Evolutionary conservation across 169 alveolate species (phyloP).

Genomic region (Theileria sp.): DNA sequence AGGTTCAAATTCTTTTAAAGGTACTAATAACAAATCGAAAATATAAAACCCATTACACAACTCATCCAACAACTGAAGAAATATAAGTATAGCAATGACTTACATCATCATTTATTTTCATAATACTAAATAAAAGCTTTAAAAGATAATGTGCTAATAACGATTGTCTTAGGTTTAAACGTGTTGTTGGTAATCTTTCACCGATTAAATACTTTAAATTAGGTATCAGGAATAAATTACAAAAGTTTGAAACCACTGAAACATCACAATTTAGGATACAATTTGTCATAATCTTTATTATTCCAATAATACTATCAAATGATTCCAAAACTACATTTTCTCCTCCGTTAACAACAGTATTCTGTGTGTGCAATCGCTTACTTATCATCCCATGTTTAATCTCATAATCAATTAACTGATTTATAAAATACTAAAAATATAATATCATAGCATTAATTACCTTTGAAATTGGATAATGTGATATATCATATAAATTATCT

Average conservation of each 20-base stretch:
- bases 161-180: constrained; percentile 32
- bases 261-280: constrained; percentile 19
- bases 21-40: constrained; percentile 51
- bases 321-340: not conserved
- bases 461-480: constrained; percentile 46
- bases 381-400: constrained; percentile 16
- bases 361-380: not conserved
- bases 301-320: constrained; percentile 3
- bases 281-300: constrained; percentile 24
- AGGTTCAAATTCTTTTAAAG: constrained; percentile 52
- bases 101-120: not conserved
- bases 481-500: constrained; percentile 38
- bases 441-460: not conserved
- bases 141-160: constrained; percentile 10
- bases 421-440: constrained; percentile 18
- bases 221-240: constrained; percentile 31
- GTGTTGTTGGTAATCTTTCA: constrained; percentile 47
- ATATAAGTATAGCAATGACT: not conserved
- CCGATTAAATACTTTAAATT: constrained; percentile 48
- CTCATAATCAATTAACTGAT: constrained; percentile 19
- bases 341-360: not conserved
- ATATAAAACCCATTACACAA: constrained; percentile 54
- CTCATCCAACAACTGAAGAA: constrained; percentile 37
- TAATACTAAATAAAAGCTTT: constrained; percentile 5
- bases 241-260: constrained; percentile 20